phyloP scores from a whole-genome alignment of 2,329 filamentous ascomycete species.

The Trichoderma citrinoviride region DNA sequence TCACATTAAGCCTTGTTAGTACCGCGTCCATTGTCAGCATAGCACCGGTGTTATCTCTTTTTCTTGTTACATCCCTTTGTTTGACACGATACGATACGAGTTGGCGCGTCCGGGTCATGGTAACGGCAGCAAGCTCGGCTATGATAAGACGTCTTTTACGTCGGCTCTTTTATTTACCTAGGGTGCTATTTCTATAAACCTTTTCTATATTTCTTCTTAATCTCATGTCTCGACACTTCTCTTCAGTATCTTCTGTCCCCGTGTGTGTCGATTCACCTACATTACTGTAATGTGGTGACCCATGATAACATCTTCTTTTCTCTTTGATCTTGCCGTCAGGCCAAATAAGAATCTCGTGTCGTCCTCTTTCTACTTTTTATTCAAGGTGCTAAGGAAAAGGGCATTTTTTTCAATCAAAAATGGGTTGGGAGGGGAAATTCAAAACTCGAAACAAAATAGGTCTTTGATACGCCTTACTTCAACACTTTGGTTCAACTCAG shows the following conservation, averaged over 20 bases:
- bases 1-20: not conserved
- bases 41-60: slow-evolving; percentile 24
- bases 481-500: too few species aligned
- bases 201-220: not conserved
- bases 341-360: not conserved
- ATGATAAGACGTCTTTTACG: not conserved
- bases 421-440: too few species aligned
- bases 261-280: not conserved
- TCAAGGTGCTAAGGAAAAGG: too few species aligned
- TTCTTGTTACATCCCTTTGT: not conserved
- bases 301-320: not conserved
- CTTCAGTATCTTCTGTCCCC: too few species aligned
- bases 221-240: too few species aligned
- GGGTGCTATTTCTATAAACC: too few species aligned
- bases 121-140: slow-evolving; percentile 22
- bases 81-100: not conserved
- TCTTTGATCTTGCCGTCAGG: not conserved
- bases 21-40: slow-evolving; percentile 24
- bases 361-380: not conserved
- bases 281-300: not conserved
- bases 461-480: too few species aligned
- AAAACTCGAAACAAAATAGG: not conserved
- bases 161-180: not conserved
- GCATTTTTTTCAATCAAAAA: too few species aligned
- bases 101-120: slow-evolving; percentile 26